Evolutionary conservation across 345 rosid genomes (phyloP), one percentile per base, ranked within the genome.

Genomic region (Acer campestre): DNA sequence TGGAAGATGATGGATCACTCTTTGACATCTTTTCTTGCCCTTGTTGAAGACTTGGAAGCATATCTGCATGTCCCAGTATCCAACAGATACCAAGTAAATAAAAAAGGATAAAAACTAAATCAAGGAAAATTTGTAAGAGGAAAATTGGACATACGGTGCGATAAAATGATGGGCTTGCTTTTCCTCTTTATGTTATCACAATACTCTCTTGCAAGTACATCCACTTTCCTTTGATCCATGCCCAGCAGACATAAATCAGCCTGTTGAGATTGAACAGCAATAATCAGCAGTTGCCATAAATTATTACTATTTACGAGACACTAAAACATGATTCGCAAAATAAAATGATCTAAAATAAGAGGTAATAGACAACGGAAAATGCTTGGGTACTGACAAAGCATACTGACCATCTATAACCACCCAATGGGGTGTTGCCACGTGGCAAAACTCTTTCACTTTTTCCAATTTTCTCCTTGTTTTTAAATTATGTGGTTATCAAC

Each of bases 191-290:
- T 90, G 80, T 89, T 92, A 84, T 91, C 98, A 81, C 98, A 92
- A 77, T 93, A 93, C 81, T 93, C 98, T 82, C 95, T 85, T 23
- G 95, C 97, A 75, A 95, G 91, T 62, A 91, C 84, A 73, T 95
- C 92, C 55, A 93, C 98, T 83, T 90, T 91, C 77, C 95, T 67
- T 75, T 95, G 98, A 86, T 95, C 98, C 95, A 89, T 86, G 77
- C 98, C 98, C 84, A 95, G 79, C 80, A 90, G 97, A 84, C 98
- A 95, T 82, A 93, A 90, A 82, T 95, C 98, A 58, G 98, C 98
- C 98, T 93, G 83, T 84, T 76, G 53, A 75, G 6, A 53, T 5
- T 51, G 25, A 7, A 75, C 22, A 77, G 49, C 63, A 61, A 61
- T 25, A 10, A 46, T 74, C 5, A 74, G 46, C 61, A 25, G 18